These are phyloP conservation scores for Microstroma glucosiphilum DNA, from an alignment of 1,284 basidiomycete genomes.

Conservation along the genomic window DNA sequence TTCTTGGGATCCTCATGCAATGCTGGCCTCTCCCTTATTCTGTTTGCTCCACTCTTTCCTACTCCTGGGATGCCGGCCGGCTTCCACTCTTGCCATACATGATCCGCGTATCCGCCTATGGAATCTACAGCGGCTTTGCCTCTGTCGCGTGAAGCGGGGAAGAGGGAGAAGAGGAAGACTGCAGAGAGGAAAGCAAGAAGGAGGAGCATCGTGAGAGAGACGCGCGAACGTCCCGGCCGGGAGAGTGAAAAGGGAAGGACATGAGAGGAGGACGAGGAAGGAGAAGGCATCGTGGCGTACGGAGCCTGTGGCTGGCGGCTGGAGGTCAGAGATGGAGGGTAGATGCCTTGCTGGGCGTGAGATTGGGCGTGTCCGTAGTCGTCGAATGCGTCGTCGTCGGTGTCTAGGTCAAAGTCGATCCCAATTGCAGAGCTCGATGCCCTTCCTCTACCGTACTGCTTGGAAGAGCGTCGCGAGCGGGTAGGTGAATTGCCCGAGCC, in stretches of 20 bases:
- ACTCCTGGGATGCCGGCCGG: neutral
- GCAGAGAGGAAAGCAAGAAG: neutral
- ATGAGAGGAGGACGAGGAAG: neutral
- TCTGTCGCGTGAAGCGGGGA: slow-evolving; percentile 2
- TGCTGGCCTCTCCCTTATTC: slow-evolving; percentile 23
- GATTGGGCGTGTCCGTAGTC: too few relatives aligned
- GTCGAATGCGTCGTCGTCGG: too few relatives aligned
- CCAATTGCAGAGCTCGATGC: too few relatives aligned
- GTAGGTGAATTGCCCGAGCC: too few relatives aligned
- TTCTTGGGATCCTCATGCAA: slow-evolving; percentile 37
- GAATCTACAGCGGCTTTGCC: slow-evolving; percentile 3
- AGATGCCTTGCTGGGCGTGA: too few relatives aligned
- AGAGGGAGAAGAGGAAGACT: neutral
- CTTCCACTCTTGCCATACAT: slow-evolving; percentile 4
- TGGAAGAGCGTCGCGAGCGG: too few relatives aligned
- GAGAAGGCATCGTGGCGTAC: too few relatives aligned
- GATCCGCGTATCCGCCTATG: neutral
- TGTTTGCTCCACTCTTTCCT: slow-evolving; percentile 12
- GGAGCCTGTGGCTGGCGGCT: too few relatives aligned
- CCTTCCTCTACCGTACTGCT: too few relatives aligned
- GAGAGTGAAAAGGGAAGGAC: neutral
- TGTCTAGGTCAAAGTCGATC: too few relatives aligned
- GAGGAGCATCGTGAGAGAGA: neutral
- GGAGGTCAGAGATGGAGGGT: too few relatives aligned
- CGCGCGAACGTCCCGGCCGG: neutral